Evolutionary conservation across 768 basidiomycete species (phyloP), one percentile per base, ranked within the genome.

Genomic region (Gyrodon lividus): DNA sequence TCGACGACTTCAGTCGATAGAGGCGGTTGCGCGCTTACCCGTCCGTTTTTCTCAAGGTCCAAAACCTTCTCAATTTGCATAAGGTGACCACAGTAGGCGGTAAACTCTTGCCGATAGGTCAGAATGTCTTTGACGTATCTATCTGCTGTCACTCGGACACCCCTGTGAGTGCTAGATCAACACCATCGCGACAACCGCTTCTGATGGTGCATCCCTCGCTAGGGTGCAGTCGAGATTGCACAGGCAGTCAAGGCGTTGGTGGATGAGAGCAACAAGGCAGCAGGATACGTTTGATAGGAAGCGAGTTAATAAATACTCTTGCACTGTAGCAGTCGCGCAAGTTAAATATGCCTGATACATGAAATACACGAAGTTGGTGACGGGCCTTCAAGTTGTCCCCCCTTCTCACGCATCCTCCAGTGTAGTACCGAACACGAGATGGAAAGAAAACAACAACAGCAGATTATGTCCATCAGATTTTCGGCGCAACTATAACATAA

Each of bases 121-220:
- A 68, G 5, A 70, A 73, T 43, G 59, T 84, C 8, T 49, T 57
- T 0, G 78, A 81, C 46, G 79, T 85, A 0, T 78, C 83, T 4
- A 84, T 86, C 19, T 86, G 82, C 48, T 80, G 80, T 52, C 84
- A 85, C 60, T 84, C 82, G 0, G 83, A 85, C 50, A 84, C 81
- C 0, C 81, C 84, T 1, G 80, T 84, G 34, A 61, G 81, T 61
- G 48, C 26, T 5, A 14, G n/a, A 34, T 46, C 40, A 30, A 30
- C 4, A 1, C 5, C 12, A 7, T 7, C 19, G 4, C 13, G 40
- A 44, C 23, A 31, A 28, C 28, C 57, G 8, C 2, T 33, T 5
- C 14, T 23, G 4, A 19, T n/a, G 44, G 20, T 19, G 5, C 9
- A 22, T 33, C n/a, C 14, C 24, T 9, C 24, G 22, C 20, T 46